Evolutionary conservation across 2,329 filamentous ascomycete species (phyloP), one percentile per base, ranked within the genome.

Genomic region (Arachnopeziza araneosa): DNA sequence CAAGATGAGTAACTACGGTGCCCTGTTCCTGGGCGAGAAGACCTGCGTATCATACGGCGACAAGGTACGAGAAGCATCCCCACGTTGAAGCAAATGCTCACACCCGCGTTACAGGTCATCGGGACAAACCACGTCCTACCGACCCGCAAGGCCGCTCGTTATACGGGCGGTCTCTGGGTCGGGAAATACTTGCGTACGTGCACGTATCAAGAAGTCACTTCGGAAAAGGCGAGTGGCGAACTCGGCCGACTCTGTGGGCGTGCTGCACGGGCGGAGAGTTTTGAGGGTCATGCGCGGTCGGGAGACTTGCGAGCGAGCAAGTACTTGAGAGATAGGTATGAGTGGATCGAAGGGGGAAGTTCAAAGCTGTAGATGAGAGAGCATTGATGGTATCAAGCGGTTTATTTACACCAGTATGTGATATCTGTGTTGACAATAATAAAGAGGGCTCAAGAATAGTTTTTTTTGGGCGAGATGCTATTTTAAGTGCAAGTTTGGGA

Each of bases 121-220:
- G 80, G 80, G 1, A 83, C 80, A 1, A 83, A 82, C 65, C 80
- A 82, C 64, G 80, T 83, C 1, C 72, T 83, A 0, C 80, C 80
- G 0, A 83, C 80, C 0, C 71, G 75, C 1, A 74, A 75, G 22
- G 79, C 79, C 0, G 76, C 77, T 0, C 69, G 77, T 1, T 83
- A 79, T 64, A 83, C 80, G 0, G 80, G 80, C 1, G 80, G 80
- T 1, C 71, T 82, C 2, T 82, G 80, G 80, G 80, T 82, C 1
- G 79, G 80, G n/a, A 82, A 82, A 66, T 82, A 75, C 63, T 70
- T 82, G 19, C 74, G 75, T 36, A 83, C 79, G 0, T 72, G 75
- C n/a, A 82, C 80, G 0, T 83, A 82, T 63, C 80, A 82, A 64
- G 79, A 82, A 61, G 79, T 83, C 0, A 70, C 67, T 1, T 70